Conservation (phyloP, 2,329 filamentous ascomycete genomes). For the Calonectria honghensis region DNA sequence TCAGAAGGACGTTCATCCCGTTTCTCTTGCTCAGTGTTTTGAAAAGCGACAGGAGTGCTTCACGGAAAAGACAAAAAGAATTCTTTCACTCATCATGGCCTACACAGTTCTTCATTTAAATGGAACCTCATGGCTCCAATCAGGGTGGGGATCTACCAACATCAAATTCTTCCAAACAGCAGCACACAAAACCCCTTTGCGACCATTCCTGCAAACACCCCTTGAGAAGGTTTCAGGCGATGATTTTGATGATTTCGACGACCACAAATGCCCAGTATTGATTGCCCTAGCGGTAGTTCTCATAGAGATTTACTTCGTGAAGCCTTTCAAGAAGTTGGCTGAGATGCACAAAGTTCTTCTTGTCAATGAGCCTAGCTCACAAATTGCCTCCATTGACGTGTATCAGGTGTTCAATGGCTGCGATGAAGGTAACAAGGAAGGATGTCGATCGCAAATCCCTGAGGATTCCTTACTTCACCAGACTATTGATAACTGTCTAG, state of each 20-base stretch:
- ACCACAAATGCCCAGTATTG: constrained; percentile 23
- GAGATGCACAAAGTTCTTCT: constrained; percentile 18
- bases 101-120: constrained; percentile 38
- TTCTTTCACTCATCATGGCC: neutral
- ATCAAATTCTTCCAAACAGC: constrained; percentile 42
- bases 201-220: constrained; percentile 37
- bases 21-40: constrained; percentile 11
- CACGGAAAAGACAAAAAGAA: constrained; percentile 10
- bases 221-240: neutral
- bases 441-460: constrained; percentile 16
- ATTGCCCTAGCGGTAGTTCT: constrained; percentile 32
- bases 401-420: constrained; percentile 32
- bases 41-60: neutral
- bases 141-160: constrained; percentile 17
- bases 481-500: constrained; percentile 34
- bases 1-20: neutral
- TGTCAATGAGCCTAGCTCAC: neutral
- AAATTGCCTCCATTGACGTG: constrained; percentile 9
- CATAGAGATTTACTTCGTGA: constrained; percentile 38
- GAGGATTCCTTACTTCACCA: constrained; percentile 20
- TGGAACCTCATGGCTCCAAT: constrained; percentile 41
- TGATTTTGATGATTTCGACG: neutral
- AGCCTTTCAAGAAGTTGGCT: constrained; percentile 18
- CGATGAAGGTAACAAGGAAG: neutral
- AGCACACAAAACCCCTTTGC: constrained; percentile 29